A percentile compares a stretch with the other conserved stretches of the same genome.
phyloP scores from a whole-genome alignment of 495 filamentous ascomycete genomes.

The Penicillium dipodomyicola region DNA sequence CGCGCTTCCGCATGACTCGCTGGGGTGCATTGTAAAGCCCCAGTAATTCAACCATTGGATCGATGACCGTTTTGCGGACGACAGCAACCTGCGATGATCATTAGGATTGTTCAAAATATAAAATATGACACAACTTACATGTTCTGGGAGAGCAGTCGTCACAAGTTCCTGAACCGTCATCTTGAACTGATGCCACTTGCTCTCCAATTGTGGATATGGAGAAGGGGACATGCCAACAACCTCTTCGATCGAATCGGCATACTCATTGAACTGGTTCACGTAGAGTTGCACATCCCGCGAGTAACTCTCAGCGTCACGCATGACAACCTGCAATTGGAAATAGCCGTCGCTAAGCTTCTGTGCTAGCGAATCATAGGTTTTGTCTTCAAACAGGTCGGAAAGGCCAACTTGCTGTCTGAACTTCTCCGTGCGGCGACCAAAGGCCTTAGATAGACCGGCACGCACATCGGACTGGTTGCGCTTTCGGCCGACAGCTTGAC shows the following conservation, averaged over 20 bases:
- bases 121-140: slow-evolving; percentile 59
- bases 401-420: slow-evolving; percentile 64
- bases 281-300: slow-evolving; percentile 64
- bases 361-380: slow-evolving; percentile 69
- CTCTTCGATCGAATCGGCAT: slow-evolving; percentile 66
- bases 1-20: slow-evolving; percentile 84
- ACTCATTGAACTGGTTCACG: slow-evolving; percentile 70
- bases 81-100: slow-evolving; percentile 55
- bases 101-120: slow-evolving; percentile 6
- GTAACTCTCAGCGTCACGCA: slow-evolving; percentile 88
- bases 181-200: slow-evolving; percentile 85
- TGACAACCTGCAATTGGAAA: slow-evolving; percentile 82
- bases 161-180: slow-evolving; percentile 78
- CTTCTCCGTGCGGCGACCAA: slow-evolving; percentile 82
- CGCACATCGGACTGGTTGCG: slow-evolving; percentile 88
- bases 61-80: slow-evolving; percentile 78
- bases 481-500: slow-evolving; percentile 80
- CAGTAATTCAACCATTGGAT: slow-evolving; percentile 80
- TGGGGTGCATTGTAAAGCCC: slow-evolving; percentile 77
- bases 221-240: slow-evolving; percentile 59
- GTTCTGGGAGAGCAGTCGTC: slow-evolving; percentile 73
- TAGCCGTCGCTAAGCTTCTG: slow-evolving; percentile 84
- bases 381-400: slow-evolving; percentile 69
- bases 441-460: slow-evolving; percentile 76
- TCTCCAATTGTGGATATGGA: slow-evolving; percentile 76